A percentile compares a stretch with the other conserved stretches of the same genome.
phyloP scores from a whole-genome alignment of 495 filamentous ascomycete species.

The Aspergillus kassunensis region DNA sequence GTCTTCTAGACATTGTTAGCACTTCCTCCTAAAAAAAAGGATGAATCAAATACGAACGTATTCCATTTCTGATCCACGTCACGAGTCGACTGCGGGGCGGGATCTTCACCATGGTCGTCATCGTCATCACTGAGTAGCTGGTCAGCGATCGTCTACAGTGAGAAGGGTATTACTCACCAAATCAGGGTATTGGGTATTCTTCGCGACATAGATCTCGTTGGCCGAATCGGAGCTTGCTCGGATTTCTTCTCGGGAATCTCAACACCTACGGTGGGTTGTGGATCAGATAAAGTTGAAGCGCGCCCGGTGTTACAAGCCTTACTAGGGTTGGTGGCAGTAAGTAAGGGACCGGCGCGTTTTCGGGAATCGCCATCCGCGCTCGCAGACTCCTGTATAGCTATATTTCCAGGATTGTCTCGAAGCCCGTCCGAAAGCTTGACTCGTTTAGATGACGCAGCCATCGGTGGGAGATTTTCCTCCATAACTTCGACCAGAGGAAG shows the following conservation, averaged over 20 bases:
- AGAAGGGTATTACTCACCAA: conserved; percentile 16
- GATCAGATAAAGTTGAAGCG: neutral
- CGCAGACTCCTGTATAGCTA: conserved; percentile 1
- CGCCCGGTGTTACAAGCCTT: neutral
- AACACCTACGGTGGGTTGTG: conserved; percentile 10
- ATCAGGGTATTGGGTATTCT: conserved; percentile 18
- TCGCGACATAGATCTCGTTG: conserved; percentile 33
- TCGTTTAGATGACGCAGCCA: conserved; percentile 19
- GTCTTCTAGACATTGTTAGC: conserved; percentile 28
- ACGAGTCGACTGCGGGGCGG: conserved; percentile 11
- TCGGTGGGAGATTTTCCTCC: neutral
- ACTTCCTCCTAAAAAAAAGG: neutral
- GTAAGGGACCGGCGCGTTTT: conserved; percentile 1
- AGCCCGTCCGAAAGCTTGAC: conserved; percentile 32
- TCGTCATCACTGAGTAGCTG: conserved; percentile 9
- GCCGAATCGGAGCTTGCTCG: conserved; percentile 10
- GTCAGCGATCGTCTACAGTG: neutral
- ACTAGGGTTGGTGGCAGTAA: neutral
- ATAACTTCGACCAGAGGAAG: conserved; percentile 1
- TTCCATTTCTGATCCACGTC: conserved; percentile 27
- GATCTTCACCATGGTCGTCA: conserved; percentile 6
- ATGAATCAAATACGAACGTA: conserved; percentile 4
- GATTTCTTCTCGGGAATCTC: conserved; percentile 32
- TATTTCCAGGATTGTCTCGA: conserved; percentile 20
- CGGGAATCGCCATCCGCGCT: neutral